Evolutionary conservation across 192 early-diverging fungal species (phyloP).

Genomic region (Rhizophagus clarus): DNA sequence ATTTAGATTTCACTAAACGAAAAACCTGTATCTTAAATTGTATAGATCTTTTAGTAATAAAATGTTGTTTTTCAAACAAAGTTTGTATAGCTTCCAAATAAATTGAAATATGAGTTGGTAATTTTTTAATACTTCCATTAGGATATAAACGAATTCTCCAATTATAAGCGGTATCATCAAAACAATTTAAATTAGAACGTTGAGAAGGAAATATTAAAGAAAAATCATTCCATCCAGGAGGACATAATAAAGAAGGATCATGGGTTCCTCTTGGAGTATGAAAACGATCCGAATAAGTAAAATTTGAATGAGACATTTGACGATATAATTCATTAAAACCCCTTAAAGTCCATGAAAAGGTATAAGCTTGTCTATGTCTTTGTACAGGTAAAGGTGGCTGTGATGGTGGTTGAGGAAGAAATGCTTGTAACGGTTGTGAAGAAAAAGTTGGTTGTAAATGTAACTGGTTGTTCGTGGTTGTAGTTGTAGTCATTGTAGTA

Average conservation of each 20-base stretch:
- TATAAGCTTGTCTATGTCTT: not conserved
- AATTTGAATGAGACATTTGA: not conserved
- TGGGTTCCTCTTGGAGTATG: not conserved
- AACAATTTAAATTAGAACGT: not conserved
- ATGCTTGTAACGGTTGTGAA: too few relatives aligned
- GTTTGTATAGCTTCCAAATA: conserved; percentile 24
- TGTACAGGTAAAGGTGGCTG: not conserved
- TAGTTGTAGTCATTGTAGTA: not conserved
- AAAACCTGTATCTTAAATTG: conserved; percentile 6
- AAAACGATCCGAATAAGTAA: not conserved
- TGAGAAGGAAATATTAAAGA: not conserved
- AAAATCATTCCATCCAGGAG: not conserved
- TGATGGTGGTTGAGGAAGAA: not conserved
- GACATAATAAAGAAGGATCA: not conserved
- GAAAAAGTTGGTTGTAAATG: not conserved
- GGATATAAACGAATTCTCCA: conserved; percentile 23
- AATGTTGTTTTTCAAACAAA: conserved; percentile 7
- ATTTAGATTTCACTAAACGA: not conserved
- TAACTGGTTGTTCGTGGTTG: not conserved
- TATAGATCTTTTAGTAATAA: not conserved
- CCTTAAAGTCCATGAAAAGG: not conserved
- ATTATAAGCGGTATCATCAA: conserved; percentile 1
- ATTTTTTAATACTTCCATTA: conserved; percentile 14
- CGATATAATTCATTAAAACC: not conserved
- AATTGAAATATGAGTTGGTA: not conserved